Evolutionary conservation across 1,139 yeast species (phyloP).

Genomic region (Geotrichum aggregatum): DNA sequence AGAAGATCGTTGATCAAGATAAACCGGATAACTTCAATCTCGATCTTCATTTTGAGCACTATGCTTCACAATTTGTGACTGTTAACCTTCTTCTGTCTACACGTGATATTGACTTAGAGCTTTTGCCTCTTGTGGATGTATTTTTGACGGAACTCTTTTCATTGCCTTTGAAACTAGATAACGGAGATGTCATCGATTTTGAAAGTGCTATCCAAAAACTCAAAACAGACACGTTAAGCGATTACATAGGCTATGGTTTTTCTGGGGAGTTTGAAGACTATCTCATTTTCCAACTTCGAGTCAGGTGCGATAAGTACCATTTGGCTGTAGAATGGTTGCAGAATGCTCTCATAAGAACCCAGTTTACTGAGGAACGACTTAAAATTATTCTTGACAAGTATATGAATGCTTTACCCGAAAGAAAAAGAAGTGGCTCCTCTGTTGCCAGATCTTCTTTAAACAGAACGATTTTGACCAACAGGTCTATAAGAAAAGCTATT

Average conservation of each 20-base stretch:
- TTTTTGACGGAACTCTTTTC: constrained; percentile 65
- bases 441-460: constrained; percentile 64
- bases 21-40: constrained; percentile 56
- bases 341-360: constrained; percentile 58
- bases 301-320: constrained; percentile 57
- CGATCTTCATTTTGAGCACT: constrained; percentile 73
- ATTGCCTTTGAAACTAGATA: constrained; percentile 63
- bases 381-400: constrained; percentile 68
- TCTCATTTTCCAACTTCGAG: constrained; percentile 53
- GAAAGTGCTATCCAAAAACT: constrained; percentile 71
- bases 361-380: constrained; percentile 70
- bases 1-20: constrained; percentile 34
- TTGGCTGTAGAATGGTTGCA: constrained; percentile 74
- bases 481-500: constrained; percentile 63
- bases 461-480: constrained; percentile 50
- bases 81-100: constrained; percentile 65
- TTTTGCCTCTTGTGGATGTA: constrained; percentile 60
- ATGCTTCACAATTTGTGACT: constrained; percentile 75
- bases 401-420: constrained; percentile 69
- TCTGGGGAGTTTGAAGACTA: constrained; percentile 59
- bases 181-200: constrained; percentile 57
- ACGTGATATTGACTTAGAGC: constrained; percentile 50
- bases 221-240: constrained; percentile 67
- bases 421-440: constrained; percentile 71
- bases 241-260: constrained; percentile 49